These are phyloP conservation scores for Corylus heterophylla DNA, from an alignment of 306 rosid genomes.

Conservation along the genomic window DNA sequence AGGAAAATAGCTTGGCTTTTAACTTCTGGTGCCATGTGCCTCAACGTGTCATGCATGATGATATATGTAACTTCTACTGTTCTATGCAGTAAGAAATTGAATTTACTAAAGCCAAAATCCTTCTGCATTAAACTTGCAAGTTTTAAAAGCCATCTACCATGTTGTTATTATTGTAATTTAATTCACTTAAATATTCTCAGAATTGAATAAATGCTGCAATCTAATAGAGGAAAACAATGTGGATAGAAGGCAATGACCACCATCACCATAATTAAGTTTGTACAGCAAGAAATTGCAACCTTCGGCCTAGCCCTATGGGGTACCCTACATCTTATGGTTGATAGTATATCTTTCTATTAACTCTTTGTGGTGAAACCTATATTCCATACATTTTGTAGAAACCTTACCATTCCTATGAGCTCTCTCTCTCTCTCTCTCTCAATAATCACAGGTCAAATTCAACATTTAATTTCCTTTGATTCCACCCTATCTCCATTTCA, in stretches of 20 bases:
- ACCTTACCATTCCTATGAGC: too few relatives aligned
- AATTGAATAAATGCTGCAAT: neutral
- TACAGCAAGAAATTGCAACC: neutral
- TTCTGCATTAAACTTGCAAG: neutral
- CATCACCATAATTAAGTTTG: neutral
- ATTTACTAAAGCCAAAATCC: neutral
- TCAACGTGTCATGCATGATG: too few relatives aligned
- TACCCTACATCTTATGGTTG: neutral
- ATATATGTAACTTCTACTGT: neutral
- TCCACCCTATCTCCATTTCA: neutral
- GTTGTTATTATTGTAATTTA: neutral
- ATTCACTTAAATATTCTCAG: neutral
- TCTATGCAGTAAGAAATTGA: neutral
- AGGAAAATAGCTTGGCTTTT: too few relatives aligned
- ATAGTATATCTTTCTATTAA: too few relatives aligned
- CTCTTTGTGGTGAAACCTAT: too few relatives aligned
- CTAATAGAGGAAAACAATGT: neutral
- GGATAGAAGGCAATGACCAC: neutral
- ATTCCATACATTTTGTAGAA: neutral
- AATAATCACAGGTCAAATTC: neutral
- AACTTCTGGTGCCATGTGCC: too few relatives aligned
- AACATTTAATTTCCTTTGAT: neutral
- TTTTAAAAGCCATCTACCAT: neutral
- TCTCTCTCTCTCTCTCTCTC: neutral
- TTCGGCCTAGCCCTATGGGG: neutral